Evolutionary conservation across 805 yeast species (phyloP), one percentile per base, ranked within the genome.

Genomic region (Kregervanrija delftensis): DNA sequence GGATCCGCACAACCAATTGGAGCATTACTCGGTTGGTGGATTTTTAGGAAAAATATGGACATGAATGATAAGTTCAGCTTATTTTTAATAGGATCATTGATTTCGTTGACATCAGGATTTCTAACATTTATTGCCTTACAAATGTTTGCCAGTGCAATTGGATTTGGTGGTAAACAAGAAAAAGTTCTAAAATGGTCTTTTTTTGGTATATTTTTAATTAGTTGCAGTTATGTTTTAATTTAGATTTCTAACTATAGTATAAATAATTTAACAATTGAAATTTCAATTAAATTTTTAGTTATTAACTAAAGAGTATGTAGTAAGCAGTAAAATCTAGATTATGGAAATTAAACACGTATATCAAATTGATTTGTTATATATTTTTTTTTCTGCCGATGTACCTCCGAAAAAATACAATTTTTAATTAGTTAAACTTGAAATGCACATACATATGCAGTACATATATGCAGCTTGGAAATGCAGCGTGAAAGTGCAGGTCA

Each of bases 1-100:
- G 90, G 91, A 0, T 69, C 79, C 2, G 80, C 96, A 2, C 97
- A 90, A 59, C 96, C 97, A 0, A 51, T 87, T 13, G 99, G 99
- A 15, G 98, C 96, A 0, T 53, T 83, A 0, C 48, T 83, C 2
- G 97, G 95, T 0, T 59, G 59, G 58, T 73, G 72, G 52, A 50
- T 74, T 5, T 68, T 83, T 31, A 63, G 67, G 9, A 67, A 66
- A 28, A 56, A 54, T 28, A 56, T 65, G 33, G 64, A 64, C 42
- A 57, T 63, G 34, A 55, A 63, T 0, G 63, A 69, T 28, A 65
- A 68, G 12, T 56, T 60, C 10, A 61, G 71, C 32, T 57, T 72
- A 50, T 58, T 66, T 36, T 59, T 77, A 2, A 80, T 83, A 61
- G 95, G 90, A 0, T 49, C 74, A 0, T 66, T 88, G 11, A 72